Evolutionary conservation across 768 basidiomycete species (phyloP), one percentile per base, ranked within the genome.

Genomic region (Auricularia auricula-judae): DNA sequence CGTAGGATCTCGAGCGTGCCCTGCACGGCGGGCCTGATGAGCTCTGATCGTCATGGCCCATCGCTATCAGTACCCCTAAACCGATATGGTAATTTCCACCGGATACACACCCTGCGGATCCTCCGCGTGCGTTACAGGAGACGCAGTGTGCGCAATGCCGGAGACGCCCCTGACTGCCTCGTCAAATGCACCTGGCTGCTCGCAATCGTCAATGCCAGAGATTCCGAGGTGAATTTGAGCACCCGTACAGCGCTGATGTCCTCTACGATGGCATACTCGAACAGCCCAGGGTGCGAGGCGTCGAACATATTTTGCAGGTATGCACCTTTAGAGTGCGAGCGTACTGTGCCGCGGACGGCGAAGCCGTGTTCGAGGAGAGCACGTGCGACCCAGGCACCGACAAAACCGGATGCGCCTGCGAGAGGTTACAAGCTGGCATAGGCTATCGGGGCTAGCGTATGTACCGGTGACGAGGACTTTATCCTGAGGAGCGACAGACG

Each of bases 331-430:
- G 65, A 71, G 1, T 61, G 47, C 0, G 72, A 72, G 11, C 80
- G 73, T 21, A 80, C 78, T 8, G 80, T 79, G 2, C 79, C 79
- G 16, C 76, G 71, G 39, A 81, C 80, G 34, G 69, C 68, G 67
- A 69, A 78, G 0, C 76, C 77, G 11, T 66, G 62, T n/a, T 70
- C 67, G 36, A 76, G 69, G 29, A 74, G 62, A 1, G 64, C 14
- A 11, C 69, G 56, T 39, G 65, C 65, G 23, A 73, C 65, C 61
- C 70, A 70, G n/a, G 67, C 47, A 34, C 68, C 69, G 53, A 70
- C 59, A 66, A 68, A 71, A 36, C 67, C 65, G 76, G 53, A 1
- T 1, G 51, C 53, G 12, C 39, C 39, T 42, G 39, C 12, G 8
- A 42, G 39, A 42, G 7, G 39, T 42, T 14, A 42, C 12, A 42